Base-by-base conservation (phyloP, 495 filamentous ascomycete genomes). In the Poronia punctata region DNA sequence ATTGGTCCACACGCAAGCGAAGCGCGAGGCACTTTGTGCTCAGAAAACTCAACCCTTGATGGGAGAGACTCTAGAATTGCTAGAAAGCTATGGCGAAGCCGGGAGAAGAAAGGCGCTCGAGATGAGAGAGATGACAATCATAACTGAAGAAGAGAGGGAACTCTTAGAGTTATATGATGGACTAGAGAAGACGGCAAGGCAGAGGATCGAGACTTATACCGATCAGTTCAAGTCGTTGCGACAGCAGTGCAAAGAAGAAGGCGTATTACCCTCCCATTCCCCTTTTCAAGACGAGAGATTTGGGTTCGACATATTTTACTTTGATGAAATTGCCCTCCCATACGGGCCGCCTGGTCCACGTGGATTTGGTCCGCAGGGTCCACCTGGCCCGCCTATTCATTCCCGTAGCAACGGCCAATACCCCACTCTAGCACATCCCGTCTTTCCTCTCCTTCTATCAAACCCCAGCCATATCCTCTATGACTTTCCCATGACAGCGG, bases 111-210 rank as follows among this genome's bases (percentile, higher is more conserved):
- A 50, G 15, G 56, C 53, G 11, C 45, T 51, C n/a, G 56, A 57
- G 32, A 39, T 59, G 18, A 56, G 40, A 47, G 38, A 28, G 27
- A 41, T 28, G 23, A 43, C 50, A 30, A 25, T 48, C 9, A 56
- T 56, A 52, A 48, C 55, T 19, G 46, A 59, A 35, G 55, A 55
- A 15, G 55, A 59, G 11, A 19, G 43, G 12, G 55, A 56, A 39
- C 47, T 48, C 28, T 29, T 55, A 15, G 44, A 35, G 33, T 52
- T 52, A 18, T 59, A 59, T 30, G 52, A 53, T 12, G 28, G 31
- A 12, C 19, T 59, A 14, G 52, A 59, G 32, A 43, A 30, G 26
- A 48, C 35, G n/a, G 55, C 55, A 19, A 35, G 16, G 6, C 37
- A 30, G 12, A 52, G 48, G 26, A 59, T 59, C 36, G 46, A 53